Percentiles rank a stretch among this genome's conserved stretches.
Conservation (phyloP, 2,329 filamentous ascomycete species). For the Aspergillus brunneoviolaceus region DNA sequence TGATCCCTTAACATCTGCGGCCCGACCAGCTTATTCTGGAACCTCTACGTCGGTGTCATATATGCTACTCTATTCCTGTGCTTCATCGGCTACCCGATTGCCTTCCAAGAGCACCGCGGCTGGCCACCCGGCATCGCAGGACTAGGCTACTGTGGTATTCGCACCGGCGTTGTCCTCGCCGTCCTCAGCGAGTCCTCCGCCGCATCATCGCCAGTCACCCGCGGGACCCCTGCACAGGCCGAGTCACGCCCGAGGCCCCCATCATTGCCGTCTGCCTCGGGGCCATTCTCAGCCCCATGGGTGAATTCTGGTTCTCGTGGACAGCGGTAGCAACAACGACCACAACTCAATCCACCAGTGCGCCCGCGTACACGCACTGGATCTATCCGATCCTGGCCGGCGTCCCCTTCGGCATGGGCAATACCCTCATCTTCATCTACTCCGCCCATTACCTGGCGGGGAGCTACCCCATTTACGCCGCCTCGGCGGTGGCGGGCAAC, state of each 20-base stretch:
- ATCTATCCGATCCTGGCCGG: conserved; percentile 69
- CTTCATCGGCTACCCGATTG: conserved; percentile 78
- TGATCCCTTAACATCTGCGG: neutral
- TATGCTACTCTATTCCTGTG: conserved; percentile 82
- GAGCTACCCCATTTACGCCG: conserved; percentile 70
- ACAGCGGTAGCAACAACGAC: too few relatives aligned
- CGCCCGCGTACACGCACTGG: conserved; percentile 55
- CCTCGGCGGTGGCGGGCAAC: conserved; percentile 71
- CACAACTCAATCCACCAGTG: too few relatives aligned
- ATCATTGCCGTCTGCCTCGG: too few relatives aligned
- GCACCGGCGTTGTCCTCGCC: conserved; percentile 49
- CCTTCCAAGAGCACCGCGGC: conserved; percentile 67
- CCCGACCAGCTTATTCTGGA: conserved; percentile 58
- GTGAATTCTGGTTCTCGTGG: too few relatives aligned
- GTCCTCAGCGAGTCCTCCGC: conserved; percentile 28
- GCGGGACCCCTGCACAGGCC: too few relatives aligned
- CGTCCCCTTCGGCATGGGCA: conserved; percentile 70
- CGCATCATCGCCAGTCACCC: too few relatives aligned
- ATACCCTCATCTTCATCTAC: conserved; percentile 72
- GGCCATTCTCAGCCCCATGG: too few relatives aligned
- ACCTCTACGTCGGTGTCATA: conserved; percentile 64
- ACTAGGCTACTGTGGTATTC: conserved; percentile 66
- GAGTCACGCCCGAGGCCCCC: too few relatives aligned
- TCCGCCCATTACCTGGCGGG: conserved; percentile 71
- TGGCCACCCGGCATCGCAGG: conserved; percentile 69